These are phyloP conservation scores for Geotrichum klebahnii DNA, from an alignment of 1,139 yeast species.

Conservation along the genomic window DNA sequence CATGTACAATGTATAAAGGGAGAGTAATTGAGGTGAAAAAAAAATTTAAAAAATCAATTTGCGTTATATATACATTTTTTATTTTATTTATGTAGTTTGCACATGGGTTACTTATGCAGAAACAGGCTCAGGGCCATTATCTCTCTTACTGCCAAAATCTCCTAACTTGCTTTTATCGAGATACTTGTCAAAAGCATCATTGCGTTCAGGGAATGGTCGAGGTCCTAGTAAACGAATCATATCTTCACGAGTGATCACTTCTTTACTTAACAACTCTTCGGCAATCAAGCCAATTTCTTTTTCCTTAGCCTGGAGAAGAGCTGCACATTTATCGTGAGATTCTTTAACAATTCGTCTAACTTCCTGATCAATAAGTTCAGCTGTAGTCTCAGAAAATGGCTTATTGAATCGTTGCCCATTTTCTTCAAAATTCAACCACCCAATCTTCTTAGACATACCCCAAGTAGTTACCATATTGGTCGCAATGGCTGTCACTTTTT, in stretches of 20 bases:
- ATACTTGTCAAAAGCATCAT: constrained; percentile 92
- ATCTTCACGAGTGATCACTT: constrained; percentile 83
- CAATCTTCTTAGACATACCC: constrained; percentile 87
- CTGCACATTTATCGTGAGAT: constrained; percentile 65
- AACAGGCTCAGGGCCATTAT: not conserved
- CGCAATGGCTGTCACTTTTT: constrained; percentile 89
- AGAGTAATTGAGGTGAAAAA: not conserved
- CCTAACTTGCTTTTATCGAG: constrained; percentile 25
- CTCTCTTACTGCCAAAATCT: constrained; percentile 11
- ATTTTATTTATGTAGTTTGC: too few relatives aligned
- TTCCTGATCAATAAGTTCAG: constrained; percentile 72
- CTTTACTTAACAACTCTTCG: constrained; percentile 73
- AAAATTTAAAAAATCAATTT: too few relatives aligned
- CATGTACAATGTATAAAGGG: not conserved
- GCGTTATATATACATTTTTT: too few relatives aligned
- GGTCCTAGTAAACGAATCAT: constrained; percentile 83
- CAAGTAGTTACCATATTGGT: constrained; percentile 83
- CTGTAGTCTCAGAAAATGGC: constrained; percentile 88
- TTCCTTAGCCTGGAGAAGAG: constrained; percentile 61
- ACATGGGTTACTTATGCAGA: not conserved
- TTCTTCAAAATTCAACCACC: constrained; percentile 72
- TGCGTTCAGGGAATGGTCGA: constrained; percentile 79
- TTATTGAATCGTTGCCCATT: constrained; percentile 61
- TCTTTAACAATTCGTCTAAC: constrained; percentile 75
- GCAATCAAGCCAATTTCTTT: constrained; percentile 81